Evolutionary conservation across 2,329 filamentous ascomycete species (phyloP).

Genomic region (Leptosphaerulina australis): DNA sequence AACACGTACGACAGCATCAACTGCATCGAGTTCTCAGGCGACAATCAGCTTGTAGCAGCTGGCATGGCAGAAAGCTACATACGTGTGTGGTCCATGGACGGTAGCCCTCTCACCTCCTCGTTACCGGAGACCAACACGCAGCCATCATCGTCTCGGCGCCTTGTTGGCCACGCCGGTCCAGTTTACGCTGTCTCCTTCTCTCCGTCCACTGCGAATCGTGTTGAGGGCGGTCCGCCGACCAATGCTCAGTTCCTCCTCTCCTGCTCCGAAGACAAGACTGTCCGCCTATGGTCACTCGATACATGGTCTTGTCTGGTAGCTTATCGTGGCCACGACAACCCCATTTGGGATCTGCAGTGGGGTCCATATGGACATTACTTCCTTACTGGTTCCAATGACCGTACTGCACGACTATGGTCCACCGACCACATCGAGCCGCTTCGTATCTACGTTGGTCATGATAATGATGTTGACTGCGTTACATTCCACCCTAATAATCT

Average conservation of each 20-base stretch:
- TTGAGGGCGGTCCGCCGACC: constrained; percentile 58
- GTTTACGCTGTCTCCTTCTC: constrained; percentile 92
- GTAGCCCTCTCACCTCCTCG: constrained; percentile 72
- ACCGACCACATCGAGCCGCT: constrained; percentile 91
- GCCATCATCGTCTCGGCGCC: constrained; percentile 70
- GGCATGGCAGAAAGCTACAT: constrained; percentile 96
- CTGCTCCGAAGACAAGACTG: constrained; percentile 81
- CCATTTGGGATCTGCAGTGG: constrained; percentile 87
- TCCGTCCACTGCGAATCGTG: constrained; percentile 63
- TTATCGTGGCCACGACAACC: constrained; percentile 90
- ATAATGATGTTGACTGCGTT: constrained; percentile 89
- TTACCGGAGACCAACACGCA: constrained; percentile 64
- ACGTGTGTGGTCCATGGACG: constrained; percentile 89
- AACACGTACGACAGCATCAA: constrained; percentile 92
- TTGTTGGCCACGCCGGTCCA: constrained; percentile 87
- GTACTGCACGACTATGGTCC: constrained; percentile 87
- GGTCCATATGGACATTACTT: constrained; percentile 97
- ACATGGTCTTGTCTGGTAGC: constrained; percentile 90
- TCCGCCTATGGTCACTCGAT: constrained; percentile 92
- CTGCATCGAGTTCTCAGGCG: constrained; percentile 95
- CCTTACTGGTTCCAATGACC: constrained; percentile 83
- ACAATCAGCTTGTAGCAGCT: constrained; percentile 82
- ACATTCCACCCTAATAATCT: constrained; percentile 93
- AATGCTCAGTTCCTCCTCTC: constrained; percentile 81
- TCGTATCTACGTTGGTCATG: constrained; percentile 88